Evolutionary conservation across 805 yeast species (phyloP).

Genomic region (Pichia pseudocactophila): DNA sequence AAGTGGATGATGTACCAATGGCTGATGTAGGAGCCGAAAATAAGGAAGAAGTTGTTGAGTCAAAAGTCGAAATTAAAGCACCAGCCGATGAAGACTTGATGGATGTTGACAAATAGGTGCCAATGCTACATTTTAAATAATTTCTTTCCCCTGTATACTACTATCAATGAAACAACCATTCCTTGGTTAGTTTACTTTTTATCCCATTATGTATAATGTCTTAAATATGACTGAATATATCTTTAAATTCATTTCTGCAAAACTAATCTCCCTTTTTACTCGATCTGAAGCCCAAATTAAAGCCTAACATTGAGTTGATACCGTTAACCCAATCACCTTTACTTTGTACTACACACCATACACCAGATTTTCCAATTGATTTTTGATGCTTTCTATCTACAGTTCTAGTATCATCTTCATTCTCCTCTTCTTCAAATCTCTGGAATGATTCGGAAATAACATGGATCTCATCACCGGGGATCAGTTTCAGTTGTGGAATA

Average conservation of each 20-base stretch:
- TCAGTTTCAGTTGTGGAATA: conserved; percentile 56
- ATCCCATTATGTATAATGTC: no score
- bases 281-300: conserved; percentile 68
- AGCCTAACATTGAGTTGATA: conserved; percentile 79
- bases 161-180: neutral
- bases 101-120: conserved; percentile 2
- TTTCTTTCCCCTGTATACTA: conserved; percentile 1
- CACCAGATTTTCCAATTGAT: conserved; percentile 38
- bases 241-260: neutral
- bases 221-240: neutral
- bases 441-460: conserved; percentile 60
- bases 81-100: neutral
- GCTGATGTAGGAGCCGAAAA: neutral
- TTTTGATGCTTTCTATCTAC: conserved; percentile 3
- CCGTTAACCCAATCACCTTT: conserved; percentile 91
- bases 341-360: conserved; percentile 79
- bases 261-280: conserved; percentile 16
- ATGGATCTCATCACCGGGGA: conserved; percentile 73
- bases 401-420: neutral
- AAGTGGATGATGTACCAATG: neutral
- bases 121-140: no score
- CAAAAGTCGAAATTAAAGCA: neutral
- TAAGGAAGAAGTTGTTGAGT: conserved; percentile 3
- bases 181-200: no score
- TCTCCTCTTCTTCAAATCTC: conserved; percentile 32